These are phyloP conservation scores for Dipodascopsis uninucleata DNA, from an alignment of 805 yeast species.

Conservation along the genomic window DNA sequence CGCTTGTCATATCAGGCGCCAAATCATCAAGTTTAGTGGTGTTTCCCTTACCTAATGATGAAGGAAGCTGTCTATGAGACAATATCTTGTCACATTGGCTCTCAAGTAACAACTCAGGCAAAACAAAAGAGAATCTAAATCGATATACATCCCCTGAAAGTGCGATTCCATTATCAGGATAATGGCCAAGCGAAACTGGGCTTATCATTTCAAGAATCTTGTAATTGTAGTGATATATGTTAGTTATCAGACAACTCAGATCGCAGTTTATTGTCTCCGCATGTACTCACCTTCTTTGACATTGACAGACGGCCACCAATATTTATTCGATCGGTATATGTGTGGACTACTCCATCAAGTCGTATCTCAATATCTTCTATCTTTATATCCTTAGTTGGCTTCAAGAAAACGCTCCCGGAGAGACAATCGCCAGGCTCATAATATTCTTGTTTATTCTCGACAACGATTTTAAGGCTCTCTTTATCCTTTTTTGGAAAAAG, in stretches of 20 bases:
- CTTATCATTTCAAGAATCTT: slow-evolving; percentile 20
- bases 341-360: slow-evolving; percentile 16
- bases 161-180: slow-evolving; percentile 6
- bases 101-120: slow-evolving; percentile 22
- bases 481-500: too few relatives aligned
- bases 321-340: slow-evolving; percentile 14
- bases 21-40: slow-evolving; percentile 12
- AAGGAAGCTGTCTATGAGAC: slow-evolving; percentile 17
- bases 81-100: slow-evolving; percentile 12
- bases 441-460: slow-evolving; percentile 10
- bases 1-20: slow-evolving; percentile 23
- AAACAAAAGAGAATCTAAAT: slow-evolving; percentile 18
- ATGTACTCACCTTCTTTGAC: slow-evolving; percentile 10
- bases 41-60: slow-evolving; percentile 14
- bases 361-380: slow-evolving; percentile 8
- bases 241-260: not conserved
- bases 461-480: slow-evolving; percentile 2
- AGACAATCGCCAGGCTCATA: slow-evolving; percentile 19
- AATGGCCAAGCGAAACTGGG: slow-evolving; percentile 9
- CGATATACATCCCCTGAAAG: slow-evolving; percentile 12
- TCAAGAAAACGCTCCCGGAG: slow-evolving; percentile 13
- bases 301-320: slow-evolving; percentile 3
- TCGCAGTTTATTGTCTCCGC: too few relatives aligned
- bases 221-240: not conserved
- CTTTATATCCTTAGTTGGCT: slow-evolving; percentile 2